These are phyloP conservation scores for Ailanthus altissimus DNA, from an alignment of 345 rosid species.

Conservation along the genomic window DNA sequence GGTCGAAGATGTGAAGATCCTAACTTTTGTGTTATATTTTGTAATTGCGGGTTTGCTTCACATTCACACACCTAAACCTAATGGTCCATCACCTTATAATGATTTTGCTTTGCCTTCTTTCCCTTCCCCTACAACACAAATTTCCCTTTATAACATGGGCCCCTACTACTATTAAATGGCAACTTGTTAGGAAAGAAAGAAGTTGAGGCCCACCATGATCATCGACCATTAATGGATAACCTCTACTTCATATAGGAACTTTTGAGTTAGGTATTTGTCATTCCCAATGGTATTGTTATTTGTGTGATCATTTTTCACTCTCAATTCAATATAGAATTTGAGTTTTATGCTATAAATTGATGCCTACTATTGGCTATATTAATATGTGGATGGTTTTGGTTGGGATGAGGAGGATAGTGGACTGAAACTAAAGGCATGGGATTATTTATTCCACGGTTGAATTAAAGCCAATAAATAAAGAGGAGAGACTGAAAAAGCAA, in stretches of 20 bases:
- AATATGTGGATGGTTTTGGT: conserved; percentile 29
- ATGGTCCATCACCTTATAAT: conserved; percentile 25
- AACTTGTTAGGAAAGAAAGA: conserved; percentile 19
- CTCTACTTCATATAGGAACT: conserved; percentile 3
- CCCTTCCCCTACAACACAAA: conserved; percentile 24
- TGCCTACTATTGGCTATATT: conserved; percentile 7
- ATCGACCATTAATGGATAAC: conserved; percentile 21
- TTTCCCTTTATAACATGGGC: conserved; percentile 24
- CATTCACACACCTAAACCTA: background rate
- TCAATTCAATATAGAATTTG: too few species aligned
- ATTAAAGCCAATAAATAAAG: conserved; percentile 23
- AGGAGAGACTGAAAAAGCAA: background rate
- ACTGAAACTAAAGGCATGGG: conserved; percentile 31
- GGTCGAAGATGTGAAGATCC: conserved; percentile 23
- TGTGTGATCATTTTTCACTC: background rate
- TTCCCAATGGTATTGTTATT: too few species aligned
- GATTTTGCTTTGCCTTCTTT: conserved; percentile 25
- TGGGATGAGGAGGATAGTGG: conserved; percentile 26
- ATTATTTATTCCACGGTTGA: conserved; percentile 31
- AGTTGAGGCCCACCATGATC: background rate
- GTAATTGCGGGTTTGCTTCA: conserved; percentile 5
- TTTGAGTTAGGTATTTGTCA: background rate
- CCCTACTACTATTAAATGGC: conserved; percentile 16
- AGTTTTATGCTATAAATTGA: background rate
- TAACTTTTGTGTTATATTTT: conserved; percentile 7